A percentile compares a stretch with the other conserved stretches of the same genome.
phyloP scores from a whole-genome alignment of 2,329 filamentous ascomycete genomes.

The Talaromyces sp. region DNA sequence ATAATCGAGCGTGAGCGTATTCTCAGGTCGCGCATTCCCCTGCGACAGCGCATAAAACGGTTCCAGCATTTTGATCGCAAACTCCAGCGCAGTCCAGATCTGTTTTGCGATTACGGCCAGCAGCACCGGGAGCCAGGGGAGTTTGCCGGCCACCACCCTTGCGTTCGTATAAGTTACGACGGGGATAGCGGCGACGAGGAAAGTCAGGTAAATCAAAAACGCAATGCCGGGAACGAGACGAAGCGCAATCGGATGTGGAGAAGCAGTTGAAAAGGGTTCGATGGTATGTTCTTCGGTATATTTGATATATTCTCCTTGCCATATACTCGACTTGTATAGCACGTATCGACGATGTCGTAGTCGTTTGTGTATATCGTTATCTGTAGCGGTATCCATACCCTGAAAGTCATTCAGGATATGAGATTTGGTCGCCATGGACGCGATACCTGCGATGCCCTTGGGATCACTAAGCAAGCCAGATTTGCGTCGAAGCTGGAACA shows the following conservation, averaged over 20 bases:
- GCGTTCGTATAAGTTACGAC: slow-evolving; percentile 44
- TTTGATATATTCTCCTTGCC: slow-evolving; percentile 51
- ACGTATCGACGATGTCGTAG: slow-evolving; percentile 49
- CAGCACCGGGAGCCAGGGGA: slow-evolving; percentile 48
- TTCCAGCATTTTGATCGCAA: slow-evolving; percentile 49
- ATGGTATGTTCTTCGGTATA: slow-evolving; percentile 32
- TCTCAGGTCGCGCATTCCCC: slow-evolving; percentile 45
- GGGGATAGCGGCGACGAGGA: slow-evolving; percentile 42
- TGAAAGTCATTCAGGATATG: slow-evolving; percentile 52
- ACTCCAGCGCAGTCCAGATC: slow-evolving; percentile 49
- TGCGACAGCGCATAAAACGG: slow-evolving; percentile 49
- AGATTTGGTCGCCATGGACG: slow-evolving; percentile 51
- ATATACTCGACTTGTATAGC: slow-evolving; percentile 52
- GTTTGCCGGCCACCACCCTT: slow-evolving; percentile 38
- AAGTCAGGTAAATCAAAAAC: slow-evolving; percentile 42
- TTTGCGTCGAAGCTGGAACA: slow-evolving; percentile 48
- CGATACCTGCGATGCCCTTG: slow-evolving; percentile 51
- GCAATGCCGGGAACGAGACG: slow-evolving; percentile 39
- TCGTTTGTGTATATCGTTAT: slow-evolving; percentile 47
- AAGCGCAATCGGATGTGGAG: slow-evolving; percentile 49
- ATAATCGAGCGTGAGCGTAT: slow-evolving; percentile 51
- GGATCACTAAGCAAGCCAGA: slow-evolving; percentile 51
- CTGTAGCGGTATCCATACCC: slow-evolving; percentile 45
- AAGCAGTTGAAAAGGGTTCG: slow-evolving; percentile 37
- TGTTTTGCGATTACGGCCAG: slow-evolving; percentile 49